Conservation (phyloP, 2,329 filamentous ascomycete species). For the Trichoderma brevicompactum region DNA sequence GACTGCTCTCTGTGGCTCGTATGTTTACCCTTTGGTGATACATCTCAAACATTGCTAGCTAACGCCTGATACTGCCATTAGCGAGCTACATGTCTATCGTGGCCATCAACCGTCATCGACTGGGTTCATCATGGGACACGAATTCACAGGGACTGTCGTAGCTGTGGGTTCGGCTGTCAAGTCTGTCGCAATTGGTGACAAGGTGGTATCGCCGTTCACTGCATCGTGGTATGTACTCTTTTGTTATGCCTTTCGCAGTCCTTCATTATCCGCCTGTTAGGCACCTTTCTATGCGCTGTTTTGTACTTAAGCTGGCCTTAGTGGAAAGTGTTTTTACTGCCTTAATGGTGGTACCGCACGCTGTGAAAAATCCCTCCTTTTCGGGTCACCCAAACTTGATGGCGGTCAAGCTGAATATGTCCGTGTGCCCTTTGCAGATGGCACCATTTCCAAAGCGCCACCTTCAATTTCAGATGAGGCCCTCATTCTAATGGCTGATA, state of each 20-base stretch:
- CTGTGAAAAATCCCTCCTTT: slow-evolving; percentile 71
- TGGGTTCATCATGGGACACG: slow-evolving; percentile 75
- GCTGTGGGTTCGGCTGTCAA: slow-evolving; percentile 70
- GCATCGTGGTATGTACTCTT: slow-evolving; percentile 66
- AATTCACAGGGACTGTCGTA: slow-evolving; percentile 79
- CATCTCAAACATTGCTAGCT: neutral
- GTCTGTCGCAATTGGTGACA: slow-evolving; percentile 73
- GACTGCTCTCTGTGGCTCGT: slow-evolving; percentile 88
- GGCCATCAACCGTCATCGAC: slow-evolving; percentile 74
- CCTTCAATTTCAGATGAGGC: slow-evolving; percentile 71
- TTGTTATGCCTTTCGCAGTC: neutral
- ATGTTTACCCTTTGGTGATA: slow-evolving; percentile 40
- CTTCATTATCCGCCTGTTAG: neutral
- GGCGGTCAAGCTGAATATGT: slow-evolving; percentile 84
- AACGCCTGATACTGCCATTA: neutral
- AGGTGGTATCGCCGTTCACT: slow-evolving; percentile 83
- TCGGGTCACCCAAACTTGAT: slow-evolving; percentile 71
- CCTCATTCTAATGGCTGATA: slow-evolving; percentile 88
- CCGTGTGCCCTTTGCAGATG: slow-evolving; percentile 78
- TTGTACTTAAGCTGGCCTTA: slow-evolving; percentile 21
- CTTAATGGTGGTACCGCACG: slow-evolving; percentile 75
- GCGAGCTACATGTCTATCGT: slow-evolving; percentile 81
- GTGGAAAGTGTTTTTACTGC: slow-evolving; percentile 82
- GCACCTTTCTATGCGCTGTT: neutral
- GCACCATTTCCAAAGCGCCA: slow-evolving; percentile 73